Conservation (phyloP, 371 early-diverging fungal species). For the Batkoa obscura region DNA sequence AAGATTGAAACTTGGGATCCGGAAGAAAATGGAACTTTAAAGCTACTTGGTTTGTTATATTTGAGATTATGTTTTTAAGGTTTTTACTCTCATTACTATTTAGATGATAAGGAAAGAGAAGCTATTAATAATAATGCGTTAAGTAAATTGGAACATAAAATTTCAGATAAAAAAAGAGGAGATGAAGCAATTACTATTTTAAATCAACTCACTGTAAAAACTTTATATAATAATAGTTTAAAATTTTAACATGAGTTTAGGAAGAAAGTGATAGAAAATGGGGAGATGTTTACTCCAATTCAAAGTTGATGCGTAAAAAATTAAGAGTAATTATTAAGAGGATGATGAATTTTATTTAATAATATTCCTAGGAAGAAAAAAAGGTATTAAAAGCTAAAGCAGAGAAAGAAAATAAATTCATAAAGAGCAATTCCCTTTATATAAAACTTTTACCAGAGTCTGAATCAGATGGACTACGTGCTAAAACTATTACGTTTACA, state of each 20-base stretch:
- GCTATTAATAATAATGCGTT: slow-evolving; percentile 38
- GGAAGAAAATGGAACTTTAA: slow-evolving; percentile 45
- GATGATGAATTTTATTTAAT: background rate
- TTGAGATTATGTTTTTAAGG: background rate
- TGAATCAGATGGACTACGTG: slow-evolving; percentile 7
- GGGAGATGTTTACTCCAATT: slow-evolving; percentile 55
- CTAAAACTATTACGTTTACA: slow-evolving; percentile 9
- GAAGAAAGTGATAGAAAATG: slow-evolving; percentile 36
- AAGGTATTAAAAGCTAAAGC: slow-evolving; percentile 8
- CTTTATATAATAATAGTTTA: background rate
- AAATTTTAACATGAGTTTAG: slow-evolving; percentile 7
- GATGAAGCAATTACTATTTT: slow-evolving; percentile 26
- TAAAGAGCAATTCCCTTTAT: slow-evolving; percentile 10
- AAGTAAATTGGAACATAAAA: slow-evolving; percentile 41
- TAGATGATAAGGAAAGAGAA: slow-evolving; percentile 34
- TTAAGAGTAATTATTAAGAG: slow-evolving; percentile 26
- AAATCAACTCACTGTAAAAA: slow-evolving; percentile 29
- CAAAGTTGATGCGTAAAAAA: slow-evolving; percentile 43
- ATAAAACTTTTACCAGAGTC: slow-evolving; percentile 13
- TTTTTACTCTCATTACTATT: slow-evolving; percentile 7
- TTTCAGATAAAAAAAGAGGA: slow-evolving; percentile 28
- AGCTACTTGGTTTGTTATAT: slow-evolving; percentile 18
- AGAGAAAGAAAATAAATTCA: slow-evolving; percentile 9
- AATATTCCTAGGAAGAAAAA: background rate
- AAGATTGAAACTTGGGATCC: slow-evolving; percentile 56